Evolutionary conservation across 2,329 filamentous ascomycete species (phyloP), one percentile per base, ranked within the genome.

Genomic region (Neocatenulostroma microsporum): DNA sequence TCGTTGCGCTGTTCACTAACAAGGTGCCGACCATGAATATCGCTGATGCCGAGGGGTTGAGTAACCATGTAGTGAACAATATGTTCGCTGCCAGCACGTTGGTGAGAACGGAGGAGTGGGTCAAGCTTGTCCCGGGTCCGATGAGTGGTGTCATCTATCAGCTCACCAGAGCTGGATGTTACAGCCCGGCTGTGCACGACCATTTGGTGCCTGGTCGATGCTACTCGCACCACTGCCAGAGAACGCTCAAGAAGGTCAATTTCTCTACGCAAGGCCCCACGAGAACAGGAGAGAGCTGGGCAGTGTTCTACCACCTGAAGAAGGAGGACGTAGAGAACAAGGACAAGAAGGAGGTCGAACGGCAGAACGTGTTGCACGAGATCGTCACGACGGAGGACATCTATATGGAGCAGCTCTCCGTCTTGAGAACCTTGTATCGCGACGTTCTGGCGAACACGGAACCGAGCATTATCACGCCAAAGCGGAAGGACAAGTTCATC

Each of bases 1-100:
- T 98, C 27, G 80, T 94, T 27, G 83, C 80, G 20, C 69, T 98
- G 5, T 96, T 98, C 59, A 94, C 85, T 2, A 76, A 84, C 62
- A 96, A 95, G 61, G 87, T 98, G 1, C 88, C 91, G 0, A 98
- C 87, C 1, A 95, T 98, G 86, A 96, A 98, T 51, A 89, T 91
- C 27, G 88, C 89, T 5, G 93, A 98, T 67, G 91, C 91, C 1
- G 91, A 98, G 58, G 82, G 80, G 1, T 69, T 98, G 34, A 85
- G 84, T 44, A 74, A 76, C 40, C 78, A 77, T 26, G 84, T 94
- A 0, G 79, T 94, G 2, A 70, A 78, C 37, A 76, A 80, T 30
- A 91, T 98, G 84, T 75, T 89, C 47, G 72, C 76, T 17, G 78
- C 81, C 7, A 81, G 80, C 25, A 84, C 86, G 9, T 66, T 98